Percentiles rank a stretch among this genome's conserved stretches.
These are phyloP conservation scores for Zygosaccharomyces gambellarensis DNA, from an alignment of 805 yeast genomes.

Conservation along the genomic window DNA sequence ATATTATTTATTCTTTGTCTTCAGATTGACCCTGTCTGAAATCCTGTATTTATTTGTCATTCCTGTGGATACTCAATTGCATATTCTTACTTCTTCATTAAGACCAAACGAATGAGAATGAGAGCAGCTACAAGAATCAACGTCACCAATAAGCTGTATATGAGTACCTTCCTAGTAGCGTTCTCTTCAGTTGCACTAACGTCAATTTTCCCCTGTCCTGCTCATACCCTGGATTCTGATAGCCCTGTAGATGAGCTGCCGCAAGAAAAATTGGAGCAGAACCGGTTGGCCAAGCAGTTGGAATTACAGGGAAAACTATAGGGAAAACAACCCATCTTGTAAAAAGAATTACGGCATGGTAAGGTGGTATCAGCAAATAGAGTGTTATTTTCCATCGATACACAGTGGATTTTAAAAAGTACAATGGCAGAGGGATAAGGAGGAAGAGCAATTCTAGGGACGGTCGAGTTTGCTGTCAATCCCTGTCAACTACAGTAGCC, in stretches of 20 bases:
- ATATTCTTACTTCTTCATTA: background rate
- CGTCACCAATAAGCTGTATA: constrained; percentile 49
- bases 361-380: background rate
- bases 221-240: constrained; percentile 40
- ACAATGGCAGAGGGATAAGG: background rate
- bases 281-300: background rate
- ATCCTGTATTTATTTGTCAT: background rate
- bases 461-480: no score
- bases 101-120: constrained; percentile 23
- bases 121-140: constrained; percentile 51
- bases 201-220: constrained; percentile 43
- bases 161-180: constrained; percentile 59
- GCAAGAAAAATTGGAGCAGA: constrained; percentile 6
- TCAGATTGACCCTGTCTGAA: background rate
- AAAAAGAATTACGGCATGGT: background rate
- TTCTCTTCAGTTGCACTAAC: constrained; percentile 43
- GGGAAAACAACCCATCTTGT: background rate
- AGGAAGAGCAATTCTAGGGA: no score
- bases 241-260: constrained; percentile 31
- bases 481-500: no score
- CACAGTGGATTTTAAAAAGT: background rate
- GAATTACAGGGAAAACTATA: background rate
- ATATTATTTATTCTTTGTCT: background rate
- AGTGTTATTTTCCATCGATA: background rate
- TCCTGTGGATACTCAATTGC: constrained; percentile 1